These are phyloP conservation scores for Tolypocladium nubicola DNA, from an alignment of 2,329 filamentous ascomycete species.

Conservation along the genomic window DNA sequence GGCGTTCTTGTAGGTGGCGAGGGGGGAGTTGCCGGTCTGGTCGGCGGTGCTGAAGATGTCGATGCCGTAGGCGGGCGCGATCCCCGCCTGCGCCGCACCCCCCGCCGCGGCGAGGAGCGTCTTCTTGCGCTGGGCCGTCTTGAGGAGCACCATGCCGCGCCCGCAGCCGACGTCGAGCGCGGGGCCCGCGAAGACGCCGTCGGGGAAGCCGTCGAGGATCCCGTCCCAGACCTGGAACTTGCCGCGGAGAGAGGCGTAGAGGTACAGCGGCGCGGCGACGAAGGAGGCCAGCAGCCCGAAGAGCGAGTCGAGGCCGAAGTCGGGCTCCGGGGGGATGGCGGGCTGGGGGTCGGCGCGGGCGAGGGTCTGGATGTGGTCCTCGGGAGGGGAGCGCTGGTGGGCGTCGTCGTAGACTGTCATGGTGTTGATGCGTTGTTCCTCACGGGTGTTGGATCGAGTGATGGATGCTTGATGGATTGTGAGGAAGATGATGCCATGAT, in stretches of 20 bases:
- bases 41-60: slow-evolving; percentile 8
- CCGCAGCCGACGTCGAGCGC: slow-evolving; percentile 9
- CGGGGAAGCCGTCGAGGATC: slow-evolving; percentile 1
- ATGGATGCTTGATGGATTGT: too few relatives aligned
- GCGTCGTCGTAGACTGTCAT: slow-evolving; percentile 3
- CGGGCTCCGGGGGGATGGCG: slow-evolving; percentile 1
- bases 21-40: slow-evolving; percentile 7
- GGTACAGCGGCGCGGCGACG: slow-evolving; percentile 7
- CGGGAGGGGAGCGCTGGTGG: not conserved
- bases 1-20: slow-evolving; percentile 7
- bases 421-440: not conserved
- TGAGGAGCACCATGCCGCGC: slow-evolving; percentile 9
- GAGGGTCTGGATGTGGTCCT: slow-evolving; percentile 5
- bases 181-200: not conserved
- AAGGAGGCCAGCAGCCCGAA: slow-evolving; percentile 4
- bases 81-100: not conserved
- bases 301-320: slow-evolving; percentile 7
- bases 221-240: slow-evolving; percentile 8
- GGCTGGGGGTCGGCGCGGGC: not conserved
- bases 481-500: not conserved
- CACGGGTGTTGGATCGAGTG: too few relatives aligned
- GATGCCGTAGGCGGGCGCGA: slow-evolving; percentile 7
- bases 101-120: not conserved
- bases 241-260: slow-evolving; percentile 7
- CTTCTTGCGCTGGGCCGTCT: slow-evolving; percentile 5